Evolutionary conservation across 202 grass and related monocot species (phyloP), one percentile per base, ranked within the genome.

Genomic region (Dendrocalamus latiflorus): DNA sequence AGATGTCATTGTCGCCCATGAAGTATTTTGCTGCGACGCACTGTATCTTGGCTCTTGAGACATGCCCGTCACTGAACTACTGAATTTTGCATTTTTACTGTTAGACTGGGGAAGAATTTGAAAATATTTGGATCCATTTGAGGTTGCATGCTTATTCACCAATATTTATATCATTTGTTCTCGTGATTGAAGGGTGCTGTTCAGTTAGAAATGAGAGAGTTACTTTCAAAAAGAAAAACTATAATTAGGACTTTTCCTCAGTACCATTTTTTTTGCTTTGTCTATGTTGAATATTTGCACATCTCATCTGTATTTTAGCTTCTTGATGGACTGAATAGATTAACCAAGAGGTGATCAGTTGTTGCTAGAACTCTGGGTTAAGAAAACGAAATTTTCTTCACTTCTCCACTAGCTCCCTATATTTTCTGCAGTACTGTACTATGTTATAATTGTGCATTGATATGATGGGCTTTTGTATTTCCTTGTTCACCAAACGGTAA

Each of bases 41-140:
- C 4, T 28, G 4, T 79, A 78, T 68, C 13, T 76, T 75, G 16
- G 59, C 39, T 28, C 21, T 62, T 57, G 59, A 62, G 50, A 67
- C 51, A 39, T 8, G 16, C 44, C 47, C 25, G 4, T 16, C 45
- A 48, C 45, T 15, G 45, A 48, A 48, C 4, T 48, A 16, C 45
- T 48, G 45, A 48, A 48, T 47, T 47, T 47, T 47, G 3, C 44
- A 47, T 4, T 47, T 47, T 47, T 47, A 47, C 44, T 0, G 0
- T 48, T 48, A 48, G 45, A 16, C 21, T 28, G 7, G 15, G 62
- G 7, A 72, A 33, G 33, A 21, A 4, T 26, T 60, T 42, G 42
- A 33, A 68, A 59, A 67, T 81, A 13, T 37, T 82, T 74, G 43
- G 21, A 69, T 80, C 44, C 39, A 60, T 55, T 84, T 41, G 38